Base-by-base conservation (phyloP, 495 filamentous ascomycete species). In the Penicillium dipodomyicola region DNA sequence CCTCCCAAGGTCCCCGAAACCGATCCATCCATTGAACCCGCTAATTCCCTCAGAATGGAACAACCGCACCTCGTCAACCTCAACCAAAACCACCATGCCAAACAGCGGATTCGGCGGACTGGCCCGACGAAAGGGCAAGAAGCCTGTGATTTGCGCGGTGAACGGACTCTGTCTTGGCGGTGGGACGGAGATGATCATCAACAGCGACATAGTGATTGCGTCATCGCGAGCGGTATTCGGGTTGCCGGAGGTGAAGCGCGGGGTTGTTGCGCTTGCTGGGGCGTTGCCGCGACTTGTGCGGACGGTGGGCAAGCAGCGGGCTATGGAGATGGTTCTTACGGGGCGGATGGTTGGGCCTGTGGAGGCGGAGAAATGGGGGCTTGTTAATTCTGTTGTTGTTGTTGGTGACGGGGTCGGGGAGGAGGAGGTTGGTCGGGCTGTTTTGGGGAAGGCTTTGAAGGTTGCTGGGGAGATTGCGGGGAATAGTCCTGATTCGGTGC, bases 81-180 rank as follows among this genome's bases (percentile, higher is more conserved):
- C 52, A 8, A n/a, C 29, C 12, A 19, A 29, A 49, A 59, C 56
- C 35, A 49, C 60, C 37, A 63, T 61, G 43, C 65, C 67, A 10
- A 12, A 60, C 2, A 60, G 60, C 8, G 75, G 75, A 12, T 78
- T 78, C 56, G 72, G 72, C 32, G 75, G 75, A 0, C 64, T 78
- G 7, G 68, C 72, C 5, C 77, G 82, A 8, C 77, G 84, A 23
- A 68, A 58, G 8, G 79, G 79, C 50, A 70, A 67, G 33, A 78
- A 79, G 54, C 90, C 89, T n/a, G 70, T 93, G 9, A 82, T 94
- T 44, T 82, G 81, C 12, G 90, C 90, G 1, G 83, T 92, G 19
- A 87, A 90, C 61, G 90, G 90, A 1, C 63, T 88, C 15, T 83
- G 81, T 58, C 76, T 88, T 37, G 90, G 90, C n/a, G 90, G 89